A percentile compares a stretch with the other conserved stretches of the same genome.
Conservation (phyloP, 106 monocot genomes). For the Apostasia ramifera region DNA sequence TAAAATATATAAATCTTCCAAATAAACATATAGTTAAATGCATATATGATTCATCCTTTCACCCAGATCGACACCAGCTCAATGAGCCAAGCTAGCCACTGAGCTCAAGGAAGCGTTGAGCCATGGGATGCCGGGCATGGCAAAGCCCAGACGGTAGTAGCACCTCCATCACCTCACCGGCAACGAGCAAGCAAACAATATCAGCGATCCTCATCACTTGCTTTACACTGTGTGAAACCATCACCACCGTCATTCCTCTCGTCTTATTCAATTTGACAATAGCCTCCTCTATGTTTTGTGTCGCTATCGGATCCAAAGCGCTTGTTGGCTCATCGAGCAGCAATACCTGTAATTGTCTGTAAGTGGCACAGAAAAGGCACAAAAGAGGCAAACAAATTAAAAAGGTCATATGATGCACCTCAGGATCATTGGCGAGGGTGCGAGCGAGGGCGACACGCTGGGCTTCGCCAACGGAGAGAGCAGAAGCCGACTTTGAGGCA, state of each 20-base stretch:
- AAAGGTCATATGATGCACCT: slow-evolving; percentile 20
- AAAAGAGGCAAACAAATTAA: not conserved
- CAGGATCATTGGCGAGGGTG: slow-evolving; percentile 86
- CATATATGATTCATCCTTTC: too few relatives aligned
- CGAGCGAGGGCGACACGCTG: slow-evolving; percentile 90
- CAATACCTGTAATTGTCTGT: slow-evolving; percentile 32
- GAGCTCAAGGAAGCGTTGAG: slow-evolving; percentile 71
- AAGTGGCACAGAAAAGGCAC: not conserved
- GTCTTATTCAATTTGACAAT: slow-evolving; percentile 56
- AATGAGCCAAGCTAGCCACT: slow-evolving; percentile 9
- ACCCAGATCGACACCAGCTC: too few relatives aligned
- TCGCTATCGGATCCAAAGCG: slow-evolving; percentile 88
- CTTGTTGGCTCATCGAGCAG: slow-evolving; percentile 91
- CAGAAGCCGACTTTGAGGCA: slow-evolving; percentile 33
- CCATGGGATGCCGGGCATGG: slow-evolving; percentile 62
- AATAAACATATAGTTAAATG: too few relatives aligned
- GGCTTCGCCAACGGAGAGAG: slow-evolving; percentile 85
- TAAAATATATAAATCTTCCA: too few relatives aligned
- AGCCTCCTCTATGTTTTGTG: slow-evolving; percentile 88
- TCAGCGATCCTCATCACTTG: slow-evolving; percentile 86
- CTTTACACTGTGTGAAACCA: slow-evolving; percentile 88
- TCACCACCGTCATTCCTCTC: slow-evolving; percentile 48
- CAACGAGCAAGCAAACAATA: slow-evolving; percentile 69
- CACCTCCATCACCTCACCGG: slow-evolving; percentile 72
- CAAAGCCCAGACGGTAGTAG: slow-evolving; percentile 46